These are phyloP conservation scores for Moricandia arvensis DNA, from an alignment of 345 rosid species.

Conservation along the genomic window DNA sequence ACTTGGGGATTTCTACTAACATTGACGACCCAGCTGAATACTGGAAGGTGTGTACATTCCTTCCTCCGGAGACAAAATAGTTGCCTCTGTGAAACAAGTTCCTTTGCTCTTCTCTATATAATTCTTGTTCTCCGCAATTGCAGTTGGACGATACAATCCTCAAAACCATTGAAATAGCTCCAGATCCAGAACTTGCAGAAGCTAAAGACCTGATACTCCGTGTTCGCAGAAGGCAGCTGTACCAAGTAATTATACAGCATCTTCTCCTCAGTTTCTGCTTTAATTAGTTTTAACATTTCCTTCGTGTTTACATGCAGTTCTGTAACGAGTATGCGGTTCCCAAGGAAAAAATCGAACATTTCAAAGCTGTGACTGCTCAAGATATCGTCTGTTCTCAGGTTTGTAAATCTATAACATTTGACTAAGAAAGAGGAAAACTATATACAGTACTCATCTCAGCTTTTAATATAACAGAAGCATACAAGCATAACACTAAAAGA, in stretches of 20 bases:
- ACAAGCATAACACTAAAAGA: constrained; percentile 60
- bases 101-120: background rate
- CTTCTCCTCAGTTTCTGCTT: background rate
- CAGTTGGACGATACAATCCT: constrained; percentile 90
- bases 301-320: constrained; percentile 54
- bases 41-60: constrained; percentile 64
- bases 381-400: constrained; percentile 97
- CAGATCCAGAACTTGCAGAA: constrained; percentile 68
- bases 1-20: constrained; percentile 58
- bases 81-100: background rate
- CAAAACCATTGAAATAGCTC: constrained; percentile 79
- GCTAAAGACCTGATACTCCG: constrained; percentile 76
- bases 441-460: background rate
- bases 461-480: constrained; percentile 52
- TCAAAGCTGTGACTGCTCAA: constrained; percentile 73
- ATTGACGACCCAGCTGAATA: constrained; percentile 74
- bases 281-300: background rate
- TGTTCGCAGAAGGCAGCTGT: constrained; percentile 80
- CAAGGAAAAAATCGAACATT: constrained; percentile 72
- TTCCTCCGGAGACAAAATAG: background rate
- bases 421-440: background rate
- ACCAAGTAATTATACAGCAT: constrained; percentile 53
- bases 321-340: constrained; percentile 97
- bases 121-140: constrained; percentile 10
- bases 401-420: background rate